Evolutionary conservation across 1,284 basidiomycete species (phyloP), one percentile per base, ranked within the genome.

Genomic region (Pholiota adiposa): DNA sequence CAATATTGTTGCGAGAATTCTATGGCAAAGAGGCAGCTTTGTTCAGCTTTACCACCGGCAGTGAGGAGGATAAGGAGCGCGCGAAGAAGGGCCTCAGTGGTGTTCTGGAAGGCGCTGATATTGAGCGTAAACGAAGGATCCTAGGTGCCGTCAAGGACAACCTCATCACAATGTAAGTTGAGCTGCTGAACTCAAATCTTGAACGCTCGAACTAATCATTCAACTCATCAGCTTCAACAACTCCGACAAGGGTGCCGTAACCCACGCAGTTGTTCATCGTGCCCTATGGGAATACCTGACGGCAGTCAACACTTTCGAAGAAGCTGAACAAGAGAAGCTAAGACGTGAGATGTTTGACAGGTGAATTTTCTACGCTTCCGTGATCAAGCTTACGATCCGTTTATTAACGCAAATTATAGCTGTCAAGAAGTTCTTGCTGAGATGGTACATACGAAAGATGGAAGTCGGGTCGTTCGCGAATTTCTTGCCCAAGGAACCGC

Each of bases 401-500:
- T 55, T 21, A 25, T 62, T 51, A 16, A 34, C 33, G 18, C 44
- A 16, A 33, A 55, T 41, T 44, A 4, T 61, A 92, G 90, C 52
- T 91, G 89, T 68, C 87, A 93, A 67, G 94, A 96, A 57, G 81
- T 88, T 18, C 77, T 96, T 7, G 89, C 93, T 1, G 94, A 96
- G 69, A 93, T 96, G 81, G 93, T 95, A 0, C 94, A 97, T 70
- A 96, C 94, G 25, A 93, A 88, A 70, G 92, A 96, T 69, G 94
- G 94, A 12, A 92, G 92, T 56, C 86, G 92, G n/a, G 86, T 84
- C 21, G 93, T 92, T 1, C 85, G 94, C 43, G 89, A 93, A 64
- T 90, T 96, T 70, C 81, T 96, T 36, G 92, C 87, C 0, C 81
- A 84, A 56, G 92, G 93, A 5, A 85, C 82, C 6, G 93, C 94